Base-by-base conservation (phyloP, 2,329 filamentous ascomycete species). In the Parastagonospora nodorum region DNA sequence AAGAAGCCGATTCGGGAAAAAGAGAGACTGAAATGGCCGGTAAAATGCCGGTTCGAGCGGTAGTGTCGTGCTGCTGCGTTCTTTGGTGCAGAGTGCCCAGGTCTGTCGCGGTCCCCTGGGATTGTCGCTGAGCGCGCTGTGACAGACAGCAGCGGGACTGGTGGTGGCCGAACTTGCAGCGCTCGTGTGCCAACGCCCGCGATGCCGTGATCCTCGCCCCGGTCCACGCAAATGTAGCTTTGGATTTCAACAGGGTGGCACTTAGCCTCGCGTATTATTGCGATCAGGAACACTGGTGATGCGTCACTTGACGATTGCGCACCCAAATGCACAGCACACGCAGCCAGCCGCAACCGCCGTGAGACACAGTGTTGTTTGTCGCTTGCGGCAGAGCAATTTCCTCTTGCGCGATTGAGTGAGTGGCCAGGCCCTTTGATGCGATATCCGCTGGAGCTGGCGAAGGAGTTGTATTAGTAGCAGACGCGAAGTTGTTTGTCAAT, bases 261-360 rank as follows among this genome's bases (percentile, higher is more conserved):
- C 66, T 60, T 57, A 46, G 60, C 64, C 61, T 67, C 57, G 64
- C 60, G 64, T 63, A 60, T 68, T 68, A 69, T 63, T 57, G 67
- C 63, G 58, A 65, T 57, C 60, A 57, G 42, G 51, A 58, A 57
- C 63, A 66, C 67, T 61, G 66, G 51, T 56, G 67, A 60, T 60
- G 64, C 64, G 63, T 71, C 69, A 73, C 69, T 71, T 58, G 68
- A 68, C 67, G 64, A 55, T 61, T 63, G 66, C 65, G 66, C 67
- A 69, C 64, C 63, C 67, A 58, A 64, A 58, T 59, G 58, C 64
- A 68, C 66, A 57, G 51, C 52, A 65, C 64, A 61, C 49, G 56
- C 60, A 53, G 55, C 54, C 60, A 53, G 55, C 54, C 36, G 53
- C 60, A 45, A 55, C 50, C 61, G 47, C 51, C 46, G 61, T 57